These are phyloP conservation scores for Podospora conica DNA, from an alignment of 495 filamentous ascomycete species.

Conservation along the genomic window DNA sequence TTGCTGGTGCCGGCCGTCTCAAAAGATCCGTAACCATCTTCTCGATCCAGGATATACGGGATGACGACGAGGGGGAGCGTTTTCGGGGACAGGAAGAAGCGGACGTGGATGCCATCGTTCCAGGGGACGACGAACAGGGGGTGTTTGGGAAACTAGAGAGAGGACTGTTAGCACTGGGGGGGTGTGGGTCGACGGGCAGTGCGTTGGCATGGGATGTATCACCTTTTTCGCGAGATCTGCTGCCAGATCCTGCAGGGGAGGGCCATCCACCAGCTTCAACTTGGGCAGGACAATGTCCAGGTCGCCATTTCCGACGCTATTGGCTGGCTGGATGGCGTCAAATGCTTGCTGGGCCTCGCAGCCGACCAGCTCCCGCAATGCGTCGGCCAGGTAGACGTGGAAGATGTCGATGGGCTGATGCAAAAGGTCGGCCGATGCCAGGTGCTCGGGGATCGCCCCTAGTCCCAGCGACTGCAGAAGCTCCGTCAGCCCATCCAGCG, in stretches of 20 bases:
- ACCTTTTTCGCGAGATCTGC: conserved; percentile 25
- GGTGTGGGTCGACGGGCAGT: neutral
- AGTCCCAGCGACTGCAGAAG: conserved; percentile 13
- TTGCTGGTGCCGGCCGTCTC: neutral
- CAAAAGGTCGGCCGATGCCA: conserved; percentile 11
- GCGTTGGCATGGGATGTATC: conserved; percentile 22
- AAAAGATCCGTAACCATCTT: neutral
- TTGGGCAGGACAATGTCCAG: conserved; percentile 30
- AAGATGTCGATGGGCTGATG: conserved; percentile 23
- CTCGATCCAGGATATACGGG: conserved; percentile 38
- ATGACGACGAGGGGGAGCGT: conserved; percentile 38
- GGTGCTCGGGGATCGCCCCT: conserved; percentile 12
- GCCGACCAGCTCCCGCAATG: conserved; percentile 14
- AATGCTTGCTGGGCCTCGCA: conserved; percentile 20
- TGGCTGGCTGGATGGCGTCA: conserved; percentile 26
- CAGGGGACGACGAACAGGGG: conserved; percentile 29
- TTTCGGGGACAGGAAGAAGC: conserved; percentile 33
- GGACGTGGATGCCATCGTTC: conserved; percentile 27
- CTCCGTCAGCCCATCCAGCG: conserved; percentile 13
- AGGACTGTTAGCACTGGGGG: neutral
- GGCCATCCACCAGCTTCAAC: conserved; percentile 23
- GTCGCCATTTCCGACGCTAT: conserved; percentile 27
- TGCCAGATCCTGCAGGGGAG: conserved; percentile 16
- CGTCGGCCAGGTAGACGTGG: conserved; percentile 20
- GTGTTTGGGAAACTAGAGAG: conserved; percentile 22